A percentile compares a stretch with the other conserved stretches of the same genome.
phyloP scores from a whole-genome alignment of 2,329 filamentous ascomycete species.

The Fusarium lateritium region DNA sequence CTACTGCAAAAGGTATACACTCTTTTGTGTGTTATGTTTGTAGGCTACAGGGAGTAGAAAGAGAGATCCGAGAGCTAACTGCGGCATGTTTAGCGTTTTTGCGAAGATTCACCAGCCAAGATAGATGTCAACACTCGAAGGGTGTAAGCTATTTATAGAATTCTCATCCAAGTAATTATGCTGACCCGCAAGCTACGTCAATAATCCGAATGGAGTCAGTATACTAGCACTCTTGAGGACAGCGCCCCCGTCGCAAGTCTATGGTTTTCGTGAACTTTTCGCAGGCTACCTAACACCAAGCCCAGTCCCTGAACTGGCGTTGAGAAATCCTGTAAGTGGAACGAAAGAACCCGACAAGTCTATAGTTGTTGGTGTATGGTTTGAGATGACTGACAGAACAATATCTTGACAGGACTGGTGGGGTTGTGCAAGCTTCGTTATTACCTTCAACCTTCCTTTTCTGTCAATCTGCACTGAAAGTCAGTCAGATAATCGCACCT shows the following conservation, averaged over 20 bases:
- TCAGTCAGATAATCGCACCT: not conserved
- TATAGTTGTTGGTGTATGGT: not conserved
- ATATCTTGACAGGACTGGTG: not conserved
- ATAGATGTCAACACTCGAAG: not conserved
- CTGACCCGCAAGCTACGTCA: slow-evolving; percentile 23
- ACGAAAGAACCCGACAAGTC: not conserved
- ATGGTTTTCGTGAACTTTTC: slow-evolving; percentile 14
- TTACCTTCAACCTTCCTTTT: slow-evolving; percentile 20
- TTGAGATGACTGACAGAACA: not conserved
- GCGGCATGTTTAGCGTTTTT: not conserved
- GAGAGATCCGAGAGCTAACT: not conserved
- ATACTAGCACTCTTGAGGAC: slow-evolving; percentile 17
- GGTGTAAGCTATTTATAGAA: not conserved
- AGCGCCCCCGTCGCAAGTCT: not conserved
- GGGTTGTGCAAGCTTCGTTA: slow-evolving; percentile 11
- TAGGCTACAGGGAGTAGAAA: too few species aligned
- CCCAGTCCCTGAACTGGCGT: slow-evolving; percentile 1
- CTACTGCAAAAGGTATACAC: not conserved
- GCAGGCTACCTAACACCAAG: slow-evolving; percentile 13
- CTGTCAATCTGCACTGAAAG: slow-evolving; percentile 11
- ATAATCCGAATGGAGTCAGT: slow-evolving; percentile 9
- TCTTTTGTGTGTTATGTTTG: not conserved
- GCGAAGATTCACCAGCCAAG: not conserved
- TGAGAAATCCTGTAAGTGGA: slow-evolving; percentile 11
- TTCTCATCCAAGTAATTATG: not conserved